These are phyloP conservation scores for Sonneratia caseolaris DNA, from an alignment of 345 rosid species.

Conservation along the genomic window DNA sequence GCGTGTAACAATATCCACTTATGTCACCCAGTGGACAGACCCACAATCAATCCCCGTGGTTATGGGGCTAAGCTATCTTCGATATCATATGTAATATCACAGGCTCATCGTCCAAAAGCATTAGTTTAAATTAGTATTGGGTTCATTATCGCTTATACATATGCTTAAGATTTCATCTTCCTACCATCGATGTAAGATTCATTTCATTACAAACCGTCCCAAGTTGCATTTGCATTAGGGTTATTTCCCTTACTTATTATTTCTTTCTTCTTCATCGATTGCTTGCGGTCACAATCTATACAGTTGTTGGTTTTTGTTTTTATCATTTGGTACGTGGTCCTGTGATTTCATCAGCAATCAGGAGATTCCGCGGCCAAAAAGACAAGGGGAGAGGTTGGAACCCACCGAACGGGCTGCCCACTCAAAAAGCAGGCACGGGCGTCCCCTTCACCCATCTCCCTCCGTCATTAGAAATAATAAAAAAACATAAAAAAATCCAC, in stretches of 20 bases:
- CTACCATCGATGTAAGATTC: too few relatives aligned
- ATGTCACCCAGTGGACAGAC: too few relatives aligned
- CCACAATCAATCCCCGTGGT: too few relatives aligned
- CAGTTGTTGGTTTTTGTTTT: not conserved
- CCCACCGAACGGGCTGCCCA: not conserved
- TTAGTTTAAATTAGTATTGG: too few relatives aligned
- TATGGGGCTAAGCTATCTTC: too few relatives aligned
- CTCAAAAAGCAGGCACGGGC: not conserved
- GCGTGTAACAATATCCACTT: too few relatives aligned
- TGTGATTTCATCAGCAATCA: not conserved
- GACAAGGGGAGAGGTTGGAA: not conserved
- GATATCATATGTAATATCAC: too few relatives aligned
- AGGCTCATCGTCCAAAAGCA: too few relatives aligned
- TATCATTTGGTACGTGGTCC: not conserved
- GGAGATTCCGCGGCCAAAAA: not conserved
- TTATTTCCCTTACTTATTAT: not conserved
- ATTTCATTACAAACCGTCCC: too few relatives aligned
- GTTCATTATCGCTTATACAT: too few relatives aligned
- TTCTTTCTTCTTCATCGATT: not conserved
- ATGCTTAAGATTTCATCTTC: too few relatives aligned
- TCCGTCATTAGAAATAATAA: not conserved
- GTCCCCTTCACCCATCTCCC: not conserved
- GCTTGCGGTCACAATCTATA: not conserved
- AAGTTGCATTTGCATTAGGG: not conserved
- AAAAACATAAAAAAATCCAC: not conserved